Evolutionary conservation across 1,284 basidiomycete genomes (phyloP).

Genomic region (Austroboletus novae-zelandiae): DNA sequence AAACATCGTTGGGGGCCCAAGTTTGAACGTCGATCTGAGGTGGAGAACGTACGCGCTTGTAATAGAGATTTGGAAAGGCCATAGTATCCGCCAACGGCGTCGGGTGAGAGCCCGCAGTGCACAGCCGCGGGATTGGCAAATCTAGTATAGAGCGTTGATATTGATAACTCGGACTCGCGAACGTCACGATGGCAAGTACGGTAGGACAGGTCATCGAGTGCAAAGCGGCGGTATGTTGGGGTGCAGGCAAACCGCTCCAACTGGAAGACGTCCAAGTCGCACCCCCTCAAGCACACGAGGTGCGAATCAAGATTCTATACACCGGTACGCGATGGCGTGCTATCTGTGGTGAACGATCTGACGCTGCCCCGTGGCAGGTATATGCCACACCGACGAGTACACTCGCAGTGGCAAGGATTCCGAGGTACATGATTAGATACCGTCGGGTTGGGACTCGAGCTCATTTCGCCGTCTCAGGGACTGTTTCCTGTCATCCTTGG

Average conservation of each 20-base stretch:
- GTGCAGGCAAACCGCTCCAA: conserved; percentile 83
- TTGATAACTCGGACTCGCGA: conserved; percentile 1
- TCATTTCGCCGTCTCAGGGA: conserved; percentile 53
- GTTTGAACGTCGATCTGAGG: no score
- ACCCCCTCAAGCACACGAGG: conserved; percentile 88
- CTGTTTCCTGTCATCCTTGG: conserved; percentile 94
- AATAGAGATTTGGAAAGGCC: conserved; percentile 76
- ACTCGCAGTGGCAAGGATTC: conserved; percentile 96
- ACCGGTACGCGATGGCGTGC: conserved; percentile 52
- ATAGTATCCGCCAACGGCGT: conserved; percentile 32
- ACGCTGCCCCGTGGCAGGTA: conserved; percentile 48
- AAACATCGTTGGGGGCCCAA: background rate
- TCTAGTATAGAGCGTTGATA: no score
- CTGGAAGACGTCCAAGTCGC: conserved; percentile 93
- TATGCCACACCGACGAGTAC: conserved; percentile 99
- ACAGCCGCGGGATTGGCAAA: no score
- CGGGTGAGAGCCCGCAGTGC: no score
- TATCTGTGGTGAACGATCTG: background rate
- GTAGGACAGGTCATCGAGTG: conserved; percentile 81
- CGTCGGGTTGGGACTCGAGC: background rate
- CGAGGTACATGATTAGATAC: conserved; percentile 54
- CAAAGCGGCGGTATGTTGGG: conserved; percentile 97
- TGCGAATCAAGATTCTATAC: conserved; percentile 89
- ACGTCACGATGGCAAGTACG: conserved; percentile 57
- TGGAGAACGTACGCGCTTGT: conserved; percentile 61